Conservation (phyloP, 2,329 filamentous ascomycete species). For the Penicillium sp. region DNA sequence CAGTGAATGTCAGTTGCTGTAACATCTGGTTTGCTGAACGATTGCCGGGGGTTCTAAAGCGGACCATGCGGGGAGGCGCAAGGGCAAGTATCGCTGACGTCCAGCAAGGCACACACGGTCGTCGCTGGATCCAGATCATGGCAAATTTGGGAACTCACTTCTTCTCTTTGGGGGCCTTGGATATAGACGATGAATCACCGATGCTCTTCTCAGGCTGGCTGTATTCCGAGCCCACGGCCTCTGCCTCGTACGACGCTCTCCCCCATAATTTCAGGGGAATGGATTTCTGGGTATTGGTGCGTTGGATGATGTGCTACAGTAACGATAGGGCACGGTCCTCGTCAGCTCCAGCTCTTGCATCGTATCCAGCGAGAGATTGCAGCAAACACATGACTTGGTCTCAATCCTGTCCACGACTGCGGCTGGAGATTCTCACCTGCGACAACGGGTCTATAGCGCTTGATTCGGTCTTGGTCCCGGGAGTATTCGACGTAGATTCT, state of each 20-base stretch:
- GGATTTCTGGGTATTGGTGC: conserved; percentile 65
- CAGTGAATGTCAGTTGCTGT: conserved; percentile 11
- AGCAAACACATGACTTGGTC: conserved; percentile 4
- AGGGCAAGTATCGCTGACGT: not conserved
- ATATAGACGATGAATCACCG: conserved; percentile 34
- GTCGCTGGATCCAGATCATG: not conserved
- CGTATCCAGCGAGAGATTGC: not conserved
- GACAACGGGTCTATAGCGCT: conserved; percentile 67
- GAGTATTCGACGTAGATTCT: conserved; percentile 28
- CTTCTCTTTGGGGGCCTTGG: conserved; percentile 59
- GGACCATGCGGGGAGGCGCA: conserved; percentile 1
- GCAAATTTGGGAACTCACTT: conserved; percentile 54
- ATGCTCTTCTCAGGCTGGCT: conserved; percentile 32
- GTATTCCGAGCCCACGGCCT: conserved; percentile 40
- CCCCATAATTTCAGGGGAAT: conserved; percentile 50
- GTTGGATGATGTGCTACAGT: conserved; percentile 63
- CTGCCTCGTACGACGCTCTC: conserved; percentile 44
- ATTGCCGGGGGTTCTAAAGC: conserved; percentile 2
- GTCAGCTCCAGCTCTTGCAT: conserved; percentile 7
- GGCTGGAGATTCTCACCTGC: conserved; percentile 52
- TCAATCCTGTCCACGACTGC: not conserved
- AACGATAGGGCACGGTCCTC: conserved; percentile 2
- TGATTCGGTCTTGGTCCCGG: conserved; percentile 34
- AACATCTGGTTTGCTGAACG: not conserved
- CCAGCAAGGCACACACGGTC: not conserved